Conservation (phyloP, 177 flowering plant genomes). For the Vitis hybrid region DNA sequence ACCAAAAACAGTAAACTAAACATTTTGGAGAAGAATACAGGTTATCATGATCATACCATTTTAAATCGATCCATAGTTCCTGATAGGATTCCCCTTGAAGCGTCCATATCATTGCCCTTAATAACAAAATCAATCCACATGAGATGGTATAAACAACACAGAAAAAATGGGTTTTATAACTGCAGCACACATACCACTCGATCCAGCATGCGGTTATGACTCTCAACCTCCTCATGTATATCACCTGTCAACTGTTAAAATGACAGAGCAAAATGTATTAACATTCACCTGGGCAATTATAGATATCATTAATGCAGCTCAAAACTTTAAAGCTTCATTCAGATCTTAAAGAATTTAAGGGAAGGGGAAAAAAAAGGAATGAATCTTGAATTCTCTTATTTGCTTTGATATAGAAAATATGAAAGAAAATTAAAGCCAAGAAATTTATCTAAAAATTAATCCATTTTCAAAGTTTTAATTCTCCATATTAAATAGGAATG, state of each 20-base stretch:
- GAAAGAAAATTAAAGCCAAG: no score
- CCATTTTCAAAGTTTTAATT: no score
- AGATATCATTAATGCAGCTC: no score
- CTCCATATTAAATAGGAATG: no score
- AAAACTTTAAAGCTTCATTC: no score
- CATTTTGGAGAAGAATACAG: neutral
- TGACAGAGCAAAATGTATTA: neutral
- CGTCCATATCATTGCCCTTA: conserved; percentile 89
- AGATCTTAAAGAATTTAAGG: no score
- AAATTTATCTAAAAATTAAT: no score
- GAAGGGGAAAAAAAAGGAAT: no score
- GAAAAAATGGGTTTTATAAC: neutral
- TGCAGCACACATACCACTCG: conserved; percentile 53
- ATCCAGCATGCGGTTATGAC: conserved; percentile 76
- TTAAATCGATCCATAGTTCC: conserved; percentile 89
- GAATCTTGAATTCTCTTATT: no score
- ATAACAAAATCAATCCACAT: neutral
- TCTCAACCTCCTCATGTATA: conserved; percentile 82
- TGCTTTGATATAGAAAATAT: no score
- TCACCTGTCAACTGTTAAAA: conserved; percentile 80
- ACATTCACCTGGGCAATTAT: neutral
- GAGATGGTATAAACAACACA: neutral
- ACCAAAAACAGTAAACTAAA: neutral
- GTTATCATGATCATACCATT: conserved; percentile 42
- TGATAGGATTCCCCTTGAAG: conserved; percentile 84